A percentile compares a stretch with the other conserved stretches of the same genome.
phyloP scores from a whole-genome alignment of 2,329 filamentous ascomycete species.

The Alternaria triticimaculans region DNA sequence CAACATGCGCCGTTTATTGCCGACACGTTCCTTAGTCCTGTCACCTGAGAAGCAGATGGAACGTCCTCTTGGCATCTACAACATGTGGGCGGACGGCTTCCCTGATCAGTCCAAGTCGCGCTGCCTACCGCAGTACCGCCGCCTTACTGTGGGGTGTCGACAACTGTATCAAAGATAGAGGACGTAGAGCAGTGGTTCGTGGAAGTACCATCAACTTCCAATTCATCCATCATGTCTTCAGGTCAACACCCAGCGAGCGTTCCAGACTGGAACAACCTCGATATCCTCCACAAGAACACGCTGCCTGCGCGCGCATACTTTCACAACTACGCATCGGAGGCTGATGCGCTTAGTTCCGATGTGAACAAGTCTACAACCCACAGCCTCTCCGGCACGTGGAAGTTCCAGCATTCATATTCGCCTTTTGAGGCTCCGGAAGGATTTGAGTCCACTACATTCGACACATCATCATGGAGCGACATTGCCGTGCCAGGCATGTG shows the following conservation, averaged over 20 bases:
- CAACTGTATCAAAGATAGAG: constrained; percentile 4
- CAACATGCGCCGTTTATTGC: constrained; percentile 10
- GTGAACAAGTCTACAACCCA: constrained; percentile 41
- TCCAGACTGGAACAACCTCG: constrained; percentile 69
- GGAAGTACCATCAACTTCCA: constrained; percentile 1
- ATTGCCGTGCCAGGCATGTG: constrained; percentile 71
- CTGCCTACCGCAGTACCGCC: not conserved
- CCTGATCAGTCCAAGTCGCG: constrained; percentile 22
- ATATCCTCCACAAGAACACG: constrained; percentile 66
- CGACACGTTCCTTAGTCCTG: not conserved
- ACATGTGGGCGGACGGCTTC: constrained; percentile 27
- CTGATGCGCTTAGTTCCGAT: constrained; percentile 56
- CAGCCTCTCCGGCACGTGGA: constrained; percentile 48
- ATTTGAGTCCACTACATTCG: constrained; percentile 42
- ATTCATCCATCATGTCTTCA: constrained; percentile 27
- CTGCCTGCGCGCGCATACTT: constrained; percentile 65
- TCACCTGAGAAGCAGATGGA: constrained; percentile 17
- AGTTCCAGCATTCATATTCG: constrained; percentile 48
- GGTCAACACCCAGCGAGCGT: constrained; percentile 24
- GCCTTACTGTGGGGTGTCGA: constrained; percentile 3
- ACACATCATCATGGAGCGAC: constrained; percentile 56
- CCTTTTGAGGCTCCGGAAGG: constrained; percentile 46
- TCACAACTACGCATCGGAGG: constrained; percentile 58
- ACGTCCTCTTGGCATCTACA: constrained; percentile 15
- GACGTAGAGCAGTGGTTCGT: not conserved